Percentiles rank a stretch among this genome's conserved stretches.
Conservation (phyloP, 2,329 filamentous ascomycete genomes). For the Exophiala bonariae region DNA sequence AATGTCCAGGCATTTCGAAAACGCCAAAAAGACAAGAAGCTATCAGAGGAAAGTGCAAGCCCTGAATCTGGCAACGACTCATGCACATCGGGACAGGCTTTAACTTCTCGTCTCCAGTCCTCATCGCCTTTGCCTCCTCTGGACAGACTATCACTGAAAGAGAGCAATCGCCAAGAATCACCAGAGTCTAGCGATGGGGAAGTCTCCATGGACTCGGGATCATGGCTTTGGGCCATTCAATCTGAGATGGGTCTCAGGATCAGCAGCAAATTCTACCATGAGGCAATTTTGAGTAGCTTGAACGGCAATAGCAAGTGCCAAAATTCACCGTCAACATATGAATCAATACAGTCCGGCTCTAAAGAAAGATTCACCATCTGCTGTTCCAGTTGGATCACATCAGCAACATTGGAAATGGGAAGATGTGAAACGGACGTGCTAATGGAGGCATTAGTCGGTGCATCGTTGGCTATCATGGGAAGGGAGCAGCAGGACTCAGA, state of each 20-base stretch:
- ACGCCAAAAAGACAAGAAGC: conserved; percentile 21
- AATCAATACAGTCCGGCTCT: conserved; percentile 3
- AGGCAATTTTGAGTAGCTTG: conserved; percentile 1
- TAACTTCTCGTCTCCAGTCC: background rate
- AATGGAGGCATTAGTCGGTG: conserved; percentile 17
- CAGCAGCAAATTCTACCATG: conserved; percentile 5
- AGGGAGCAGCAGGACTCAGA: conserved; percentile 13
- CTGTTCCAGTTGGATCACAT: conserved; percentile 14
- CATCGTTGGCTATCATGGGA: conserved; percentile 18
- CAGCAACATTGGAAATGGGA: conserved; percentile 9
- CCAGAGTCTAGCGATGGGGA: background rate
- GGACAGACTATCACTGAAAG: background rate
- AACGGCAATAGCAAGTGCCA: background rate
- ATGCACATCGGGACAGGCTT: background rate
- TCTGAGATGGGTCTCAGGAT: conserved; percentile 13
- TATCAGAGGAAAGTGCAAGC: conserved; percentile 3
- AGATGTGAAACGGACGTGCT: conserved; percentile 15
- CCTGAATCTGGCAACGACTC: background rate
- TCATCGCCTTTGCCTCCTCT: background rate
- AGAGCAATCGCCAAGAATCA: background rate
- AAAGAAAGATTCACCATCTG: conserved; percentile 13
- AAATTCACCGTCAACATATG: background rate
- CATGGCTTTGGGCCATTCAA: conserved; percentile 15
- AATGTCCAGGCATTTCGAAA: conserved; percentile 23
- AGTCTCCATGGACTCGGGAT: conserved; percentile 6